A percentile compares a stretch with the other conserved stretches of the same genome.
Evolutionary conservation across 768 basidiomycete species (phyloP).

Genomic region (Xerocomellus dryophilus): DNA sequence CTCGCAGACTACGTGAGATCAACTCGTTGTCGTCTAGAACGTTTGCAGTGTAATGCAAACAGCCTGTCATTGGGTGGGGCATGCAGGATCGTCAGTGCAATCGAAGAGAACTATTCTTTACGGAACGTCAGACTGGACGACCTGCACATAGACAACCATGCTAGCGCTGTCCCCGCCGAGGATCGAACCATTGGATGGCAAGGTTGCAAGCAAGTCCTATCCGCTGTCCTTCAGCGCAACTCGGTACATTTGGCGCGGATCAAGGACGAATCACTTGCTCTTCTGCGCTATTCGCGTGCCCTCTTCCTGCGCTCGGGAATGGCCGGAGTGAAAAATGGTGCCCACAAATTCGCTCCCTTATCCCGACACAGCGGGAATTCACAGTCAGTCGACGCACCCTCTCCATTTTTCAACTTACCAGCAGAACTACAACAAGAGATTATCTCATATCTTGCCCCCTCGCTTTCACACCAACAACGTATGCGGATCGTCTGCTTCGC

Average conservation of each 20-base stretch:
- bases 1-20: slow-evolving; percentile 52
- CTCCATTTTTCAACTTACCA: slow-evolving; percentile 46
- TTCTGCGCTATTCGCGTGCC: slow-evolving; percentile 49
- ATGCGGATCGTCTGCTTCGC: slow-evolving; percentile 53
- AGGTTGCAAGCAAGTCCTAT: slow-evolving; percentile 33
- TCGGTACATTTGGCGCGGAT: slow-evolving; percentile 36
- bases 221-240: slow-evolving; percentile 43
- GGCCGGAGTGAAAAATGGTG: neutral
- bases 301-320: slow-evolving; percentile 42
- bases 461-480: slow-evolving; percentile 53
- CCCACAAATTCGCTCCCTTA: neutral
- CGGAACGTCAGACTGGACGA: slow-evolving; percentile 51
- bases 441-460: slow-evolving; percentile 55
- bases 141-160: slow-evolving; percentile 28
- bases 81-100: slow-evolving; percentile 42
- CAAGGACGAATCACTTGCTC: slow-evolving; percentile 45
- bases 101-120: slow-evolving; percentile 49
- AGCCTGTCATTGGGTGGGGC: slow-evolving; percentile 46
- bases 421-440: slow-evolving; percentile 56
- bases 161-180: slow-evolving; percentile 25
- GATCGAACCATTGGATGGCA: slow-evolving; percentile 30
- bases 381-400: slow-evolving; percentile 2
- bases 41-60: slow-evolving; percentile 56
- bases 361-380: slow-evolving; percentile 8
- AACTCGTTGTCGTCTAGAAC: slow-evolving; percentile 45